These are phyloP conservation scores for Pterocarpus santalinus DNA, from an alignment of 306 rosid species.

Conservation along the genomic window DNA sequence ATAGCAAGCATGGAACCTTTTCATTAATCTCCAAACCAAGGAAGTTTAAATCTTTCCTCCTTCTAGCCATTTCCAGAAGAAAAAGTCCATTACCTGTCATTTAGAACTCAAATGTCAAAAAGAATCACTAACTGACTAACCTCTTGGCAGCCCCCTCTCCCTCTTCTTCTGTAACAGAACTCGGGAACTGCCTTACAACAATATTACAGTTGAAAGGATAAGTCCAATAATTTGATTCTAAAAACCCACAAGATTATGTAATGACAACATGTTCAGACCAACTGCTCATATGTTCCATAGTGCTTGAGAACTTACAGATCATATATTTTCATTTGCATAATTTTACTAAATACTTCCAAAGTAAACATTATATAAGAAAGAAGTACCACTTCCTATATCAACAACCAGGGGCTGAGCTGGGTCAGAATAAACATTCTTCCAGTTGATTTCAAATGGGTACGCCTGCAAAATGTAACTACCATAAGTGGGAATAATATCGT, in stretches of 20 bases:
- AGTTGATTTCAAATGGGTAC: constrained; percentile 77
- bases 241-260: background rate
- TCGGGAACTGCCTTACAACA: background rate
- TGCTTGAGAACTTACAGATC: constrained; percentile 17
- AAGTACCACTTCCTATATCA: constrained; percentile 95
- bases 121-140: constrained; percentile 14
- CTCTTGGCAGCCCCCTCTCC: background rate
- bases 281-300: constrained; percentile 11
- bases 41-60: constrained; percentile 78
- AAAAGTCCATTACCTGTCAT: constrained; percentile 87
- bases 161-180: constrained; percentile 13
- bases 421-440: constrained; percentile 67
- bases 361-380: constrained; percentile 20
- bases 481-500: constrained; percentile 40
- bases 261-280: constrained; percentile 26
- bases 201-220: constrained; percentile 28
- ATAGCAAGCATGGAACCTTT: constrained; percentile 61
- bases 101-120: constrained; percentile 40
- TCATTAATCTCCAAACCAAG: constrained; percentile 93
- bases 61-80: constrained; percentile 84
- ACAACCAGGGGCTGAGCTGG: constrained; percentile 78
- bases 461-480: constrained; percentile 72
- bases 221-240: background rate
- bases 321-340: constrained; percentile 17
- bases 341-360: constrained; percentile 1